Evolutionary conservation across 2,329 filamentous ascomycete species (phyloP).

Genomic region (Thielaviopsis euricoi): DNA sequence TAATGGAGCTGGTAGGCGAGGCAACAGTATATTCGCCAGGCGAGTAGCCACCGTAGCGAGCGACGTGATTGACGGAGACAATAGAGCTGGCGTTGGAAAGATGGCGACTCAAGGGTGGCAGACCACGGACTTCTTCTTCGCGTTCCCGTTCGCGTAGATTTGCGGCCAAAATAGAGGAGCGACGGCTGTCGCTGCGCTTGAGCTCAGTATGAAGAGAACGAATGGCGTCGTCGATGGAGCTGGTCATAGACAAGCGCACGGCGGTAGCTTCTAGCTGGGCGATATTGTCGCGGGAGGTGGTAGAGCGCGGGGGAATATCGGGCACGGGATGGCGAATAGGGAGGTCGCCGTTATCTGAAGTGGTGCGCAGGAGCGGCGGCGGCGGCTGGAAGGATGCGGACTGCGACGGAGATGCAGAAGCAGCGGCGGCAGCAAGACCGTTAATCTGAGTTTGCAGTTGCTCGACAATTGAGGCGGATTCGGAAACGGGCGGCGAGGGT

Average conservation of each 20-base stretch:
- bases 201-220: slow-evolving; percentile 54
- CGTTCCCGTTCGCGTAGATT: slow-evolving; percentile 20
- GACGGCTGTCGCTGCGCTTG: slow-evolving; percentile 51
- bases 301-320: slow-evolving; percentile 44
- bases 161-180: slow-evolving; percentile 43
- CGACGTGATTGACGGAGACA: slow-evolving; percentile 49
- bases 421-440: background rate
- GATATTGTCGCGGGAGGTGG: slow-evolving; percentile 49
- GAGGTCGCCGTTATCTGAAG: slow-evolving; percentile 25
- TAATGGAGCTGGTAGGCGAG: slow-evolving; percentile 48
- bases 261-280: slow-evolving; percentile 60
- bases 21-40: slow-evolving; percentile 47
- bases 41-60: slow-evolving; percentile 51
- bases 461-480: slow-evolving; percentile 11
- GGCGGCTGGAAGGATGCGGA: slow-evolving; percentile 12
- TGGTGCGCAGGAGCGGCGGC: slow-evolving; percentile 31
- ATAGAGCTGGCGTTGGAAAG: slow-evolving; percentile 43
- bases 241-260: slow-evolving; percentile 56
- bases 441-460: slow-evolving; percentile 12
- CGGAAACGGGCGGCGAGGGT: slow-evolving; percentile 4
- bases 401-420: background rate
- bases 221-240: slow-evolving; percentile 64
- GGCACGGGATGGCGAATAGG: slow-evolving; percentile 42
- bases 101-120: slow-evolving; percentile 23
- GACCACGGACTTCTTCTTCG: slow-evolving; percentile 2